phyloP scores from a whole-genome alignment of 495 filamentous ascomycete species.

The Penicillium atrosanguineum region DNA sequence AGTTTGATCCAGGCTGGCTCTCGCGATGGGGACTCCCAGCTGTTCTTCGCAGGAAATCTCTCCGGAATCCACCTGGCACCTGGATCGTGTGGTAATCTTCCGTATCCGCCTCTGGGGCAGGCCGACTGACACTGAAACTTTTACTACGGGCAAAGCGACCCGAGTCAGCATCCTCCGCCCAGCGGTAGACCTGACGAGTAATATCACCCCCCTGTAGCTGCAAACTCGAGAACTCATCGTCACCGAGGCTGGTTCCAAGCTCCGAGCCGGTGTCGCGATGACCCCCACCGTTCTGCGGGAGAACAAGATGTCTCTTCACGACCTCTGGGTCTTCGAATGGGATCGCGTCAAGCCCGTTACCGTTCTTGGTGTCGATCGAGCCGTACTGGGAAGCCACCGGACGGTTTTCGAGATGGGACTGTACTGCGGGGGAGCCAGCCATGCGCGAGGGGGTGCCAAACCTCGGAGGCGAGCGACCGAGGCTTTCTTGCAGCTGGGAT shows the following conservation, averaged over 20 bases:
- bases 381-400: conserved; percentile 68
- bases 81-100: conserved; percentile 85
- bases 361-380: conserved; percentile 68
- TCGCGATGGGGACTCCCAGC: conserved; percentile 57
- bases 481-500: conserved; percentile 65
- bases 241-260: conserved; percentile 51
- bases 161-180: conserved; percentile 78
- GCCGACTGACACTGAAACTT: conserved; percentile 77
- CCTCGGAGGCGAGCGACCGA: conserved; percentile 50
- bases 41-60: conserved; percentile 76
- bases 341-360: conserved; percentile 38
- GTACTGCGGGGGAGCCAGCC: conserved; percentile 53
- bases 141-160: conserved; percentile 64
- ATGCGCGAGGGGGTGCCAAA: conserved; percentile 54
- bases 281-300: conserved; percentile 51
- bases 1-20: conserved; percentile 40
- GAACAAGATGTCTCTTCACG: conserved; percentile 77
- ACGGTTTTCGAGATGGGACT: conserved; percentile 41
- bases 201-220: conserved; percentile 91
- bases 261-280: conserved; percentile 38
- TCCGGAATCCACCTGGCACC: conserved; percentile 86
- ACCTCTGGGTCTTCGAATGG: conserved; percentile 79
- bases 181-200: conserved; percentile 89
- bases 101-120: conserved; percentile 71
- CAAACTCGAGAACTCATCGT: conserved; percentile 89